Evolutionary conservation across 371 early-diverging fungal species (phyloP).

Genomic region (Lichtheimia ornata): DNA sequence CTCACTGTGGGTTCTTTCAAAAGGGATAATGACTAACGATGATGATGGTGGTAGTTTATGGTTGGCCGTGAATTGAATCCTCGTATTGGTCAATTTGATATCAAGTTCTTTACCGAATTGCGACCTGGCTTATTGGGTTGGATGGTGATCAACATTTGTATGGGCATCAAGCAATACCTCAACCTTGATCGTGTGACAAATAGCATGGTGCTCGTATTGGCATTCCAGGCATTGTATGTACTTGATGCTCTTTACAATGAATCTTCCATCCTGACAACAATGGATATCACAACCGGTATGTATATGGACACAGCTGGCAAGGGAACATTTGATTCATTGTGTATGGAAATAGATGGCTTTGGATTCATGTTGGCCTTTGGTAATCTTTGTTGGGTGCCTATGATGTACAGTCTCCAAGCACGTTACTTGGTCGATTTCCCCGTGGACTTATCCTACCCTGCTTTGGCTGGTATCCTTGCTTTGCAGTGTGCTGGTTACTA

Average conservation of each 20-base stretch:
- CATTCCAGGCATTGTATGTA: constrained; percentile 84
- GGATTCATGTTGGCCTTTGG: constrained; percentile 93
- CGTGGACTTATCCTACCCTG: constrained; percentile 40
- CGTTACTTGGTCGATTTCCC: constrained; percentile 81
- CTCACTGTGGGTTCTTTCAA: background rate
- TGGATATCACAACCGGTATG: constrained; percentile 81
- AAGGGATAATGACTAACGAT: no score
- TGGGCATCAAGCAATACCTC: constrained; percentile 78
- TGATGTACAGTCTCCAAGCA: constrained; percentile 87
- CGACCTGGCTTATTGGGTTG: constrained; percentile 89
- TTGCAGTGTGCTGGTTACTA: constrained; percentile 71
- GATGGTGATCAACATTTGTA: constrained; percentile 74
- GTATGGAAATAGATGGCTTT: constrained; percentile 76
- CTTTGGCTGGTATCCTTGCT: constrained; percentile 48
- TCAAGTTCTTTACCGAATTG: constrained; percentile 92
- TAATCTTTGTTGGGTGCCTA: constrained; percentile 89
- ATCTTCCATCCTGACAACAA: constrained; percentile 85
- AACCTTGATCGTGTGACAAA: constrained; percentile 69
- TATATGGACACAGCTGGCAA: background rate
- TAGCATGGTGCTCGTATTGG: constrained; percentile 73
- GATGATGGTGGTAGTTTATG: constrained; percentile 56
- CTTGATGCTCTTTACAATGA: constrained; percentile 83
- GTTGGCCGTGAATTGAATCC: constrained; percentile 90
- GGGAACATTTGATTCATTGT: background rate
- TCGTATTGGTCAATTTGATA: constrained; percentile 78